These are phyloP conservation scores for Hypoxylon sp. DNA, from an alignment of 2,329 filamentous ascomycete species.

Conservation along the genomic window DNA sequence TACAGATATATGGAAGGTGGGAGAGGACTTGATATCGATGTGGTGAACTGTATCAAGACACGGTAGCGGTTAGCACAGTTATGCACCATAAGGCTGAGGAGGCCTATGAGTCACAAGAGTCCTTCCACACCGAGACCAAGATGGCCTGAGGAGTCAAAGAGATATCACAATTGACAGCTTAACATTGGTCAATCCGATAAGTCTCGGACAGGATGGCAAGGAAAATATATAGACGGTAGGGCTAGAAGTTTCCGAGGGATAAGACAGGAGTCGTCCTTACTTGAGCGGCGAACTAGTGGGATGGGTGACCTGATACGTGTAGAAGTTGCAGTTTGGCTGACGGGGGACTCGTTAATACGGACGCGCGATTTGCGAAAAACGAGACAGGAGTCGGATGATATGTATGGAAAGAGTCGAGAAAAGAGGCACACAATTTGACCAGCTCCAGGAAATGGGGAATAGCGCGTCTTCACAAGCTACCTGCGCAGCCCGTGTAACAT, in stretches of 20 bases:
- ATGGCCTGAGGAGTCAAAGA: conserved; percentile 48
- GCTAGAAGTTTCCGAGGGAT: conserved; percentile 22
- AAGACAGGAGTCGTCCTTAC: conserved; percentile 39
- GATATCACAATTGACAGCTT: conserved; percentile 47
- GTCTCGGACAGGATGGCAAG: conserved; percentile 28
- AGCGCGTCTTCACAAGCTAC: conserved; percentile 24
- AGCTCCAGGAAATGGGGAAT: conserved; percentile 15
- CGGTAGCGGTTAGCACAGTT: conserved; percentile 52
- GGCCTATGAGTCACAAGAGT: conserved; percentile 54
- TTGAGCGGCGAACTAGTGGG: conserved; percentile 20
- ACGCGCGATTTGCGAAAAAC: conserved; percentile 25
- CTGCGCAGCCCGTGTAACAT: conserved; percentile 24
- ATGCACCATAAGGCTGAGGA: conserved; percentile 50
- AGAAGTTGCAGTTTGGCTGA: conserved; percentile 19
- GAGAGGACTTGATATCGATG: conserved; percentile 37
- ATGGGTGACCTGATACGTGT: conserved; percentile 22
- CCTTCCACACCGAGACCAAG: conserved; percentile 48
- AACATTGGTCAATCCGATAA: conserved; percentile 50
- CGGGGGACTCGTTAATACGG: conserved; percentile 17
- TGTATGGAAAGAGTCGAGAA: conserved; percentile 17
- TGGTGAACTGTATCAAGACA: conserved; percentile 49
- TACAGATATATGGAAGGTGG: conserved; percentile 41
- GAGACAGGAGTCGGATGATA: conserved; percentile 24
- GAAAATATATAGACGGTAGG: conserved; percentile 36
- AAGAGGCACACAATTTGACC: conserved; percentile 24